Percentiles rank a stretch among this genome's conserved stretches.
These are phyloP conservation scores for Aspergillus sclerotioniger DNA, from an alignment of 495 filamentous ascomycete species.

Conservation along the genomic window DNA sequence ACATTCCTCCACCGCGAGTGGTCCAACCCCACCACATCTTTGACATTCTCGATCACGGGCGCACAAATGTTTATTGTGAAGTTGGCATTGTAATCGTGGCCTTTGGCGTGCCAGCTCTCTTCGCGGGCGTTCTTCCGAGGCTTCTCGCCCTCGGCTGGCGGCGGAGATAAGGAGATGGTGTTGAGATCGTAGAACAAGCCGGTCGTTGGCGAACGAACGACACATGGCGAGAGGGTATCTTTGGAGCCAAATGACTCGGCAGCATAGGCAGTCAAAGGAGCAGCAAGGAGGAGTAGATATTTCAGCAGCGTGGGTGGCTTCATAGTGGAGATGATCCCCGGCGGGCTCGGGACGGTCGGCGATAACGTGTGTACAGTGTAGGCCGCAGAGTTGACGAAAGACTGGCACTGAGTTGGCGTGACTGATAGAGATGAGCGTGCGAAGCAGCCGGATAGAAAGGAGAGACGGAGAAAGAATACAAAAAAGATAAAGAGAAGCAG, in stretches of 20 bases:
- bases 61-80: conserved; percentile 96
- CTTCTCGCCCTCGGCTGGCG: conserved; percentile 54
- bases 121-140: conserved; percentile 57
- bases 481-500: conserved; percentile 22
- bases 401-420: neutral
- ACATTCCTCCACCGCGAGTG: conserved; percentile 70
- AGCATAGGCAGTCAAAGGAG: conserved; percentile 19
- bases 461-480: conserved; percentile 17
- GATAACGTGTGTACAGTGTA: neutral
- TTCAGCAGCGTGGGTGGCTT: conserved; percentile 20
- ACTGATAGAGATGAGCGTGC: neutral
- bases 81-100: conserved; percentile 83
- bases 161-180: conserved; percentile 61
- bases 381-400: neutral
- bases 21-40: conserved; percentile 68
- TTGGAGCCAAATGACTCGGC: conserved; percentile 27
- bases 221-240: conserved; percentile 58
- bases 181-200: conserved; percentile 90
- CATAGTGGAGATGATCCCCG: conserved; percentile 17
- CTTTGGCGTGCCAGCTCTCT: conserved; percentile 78
- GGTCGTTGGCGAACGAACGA: conserved; percentile 67
- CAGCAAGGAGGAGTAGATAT: conserved; percentile 18
- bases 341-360: conserved; percentile 2
- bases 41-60: conserved; percentile 73
- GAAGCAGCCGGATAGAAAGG: conserved; percentile 1